phyloP scores from a whole-genome alignment of 108 stramenopile species.

The Parietichytrium sp. region DNA sequence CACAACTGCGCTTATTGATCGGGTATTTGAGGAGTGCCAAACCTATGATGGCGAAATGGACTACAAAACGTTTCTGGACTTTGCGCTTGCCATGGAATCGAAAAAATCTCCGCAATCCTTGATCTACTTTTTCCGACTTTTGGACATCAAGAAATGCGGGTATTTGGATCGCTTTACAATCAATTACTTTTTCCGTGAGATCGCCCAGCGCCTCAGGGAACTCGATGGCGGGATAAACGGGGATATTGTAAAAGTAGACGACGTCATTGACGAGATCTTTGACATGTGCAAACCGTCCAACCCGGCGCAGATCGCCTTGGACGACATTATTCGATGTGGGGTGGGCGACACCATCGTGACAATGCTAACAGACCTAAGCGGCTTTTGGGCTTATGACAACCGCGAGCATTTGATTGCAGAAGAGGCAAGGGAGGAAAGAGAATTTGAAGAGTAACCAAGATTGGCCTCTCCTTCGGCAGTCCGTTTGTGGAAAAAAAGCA shows the following conservation, averaged over 20 bases:
- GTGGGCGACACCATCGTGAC: slow-evolving; percentile 53
- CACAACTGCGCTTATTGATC: slow-evolving; percentile 52
- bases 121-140: slow-evolving; percentile 53
- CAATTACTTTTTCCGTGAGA: slow-evolving; percentile 54
- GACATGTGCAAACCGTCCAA: slow-evolving; percentile 58
- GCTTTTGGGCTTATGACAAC: slow-evolving; percentile 64
- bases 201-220: slow-evolving; percentile 39
- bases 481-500: no score
- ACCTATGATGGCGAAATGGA: slow-evolving; percentile 59
- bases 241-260: slow-evolving; percentile 32
- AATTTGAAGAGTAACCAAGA: no score
- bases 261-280: slow-evolving; percentile 57
- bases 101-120: slow-evolving; percentile 41
- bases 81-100: slow-evolving; percentile 59
- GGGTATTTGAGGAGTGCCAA: slow-evolving; percentile 54
- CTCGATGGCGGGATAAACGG: slow-evolving; percentile 23
- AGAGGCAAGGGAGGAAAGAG: slow-evolving; percentile 20
- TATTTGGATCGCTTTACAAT: slow-evolving; percentile 45
- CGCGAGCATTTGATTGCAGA: slow-evolving; percentile 41
- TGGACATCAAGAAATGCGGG: slow-evolving; percentile 44
- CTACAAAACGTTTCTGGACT: slow-evolving; percentile 65
- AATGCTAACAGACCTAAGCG: slow-evolving; percentile 58
- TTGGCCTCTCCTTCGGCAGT: no score
- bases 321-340: slow-evolving; percentile 47
- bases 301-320: slow-evolving; percentile 44